Base-by-base conservation (phyloP, 1,284 basidiomycete species). In the Malassezia cuniculi region DNA sequence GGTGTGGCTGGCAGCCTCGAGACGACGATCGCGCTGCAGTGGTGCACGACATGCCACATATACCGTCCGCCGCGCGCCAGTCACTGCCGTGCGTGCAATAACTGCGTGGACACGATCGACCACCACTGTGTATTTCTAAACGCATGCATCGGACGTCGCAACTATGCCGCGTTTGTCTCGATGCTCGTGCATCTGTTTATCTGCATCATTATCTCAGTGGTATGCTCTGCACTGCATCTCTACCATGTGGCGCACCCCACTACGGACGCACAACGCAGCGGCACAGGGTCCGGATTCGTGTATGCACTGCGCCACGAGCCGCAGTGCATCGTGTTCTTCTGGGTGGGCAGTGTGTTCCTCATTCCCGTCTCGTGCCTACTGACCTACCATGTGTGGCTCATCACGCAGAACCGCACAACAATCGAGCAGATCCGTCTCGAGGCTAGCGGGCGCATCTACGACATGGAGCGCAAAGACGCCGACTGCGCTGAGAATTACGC, bases 81-180 rank as follows among this genome's bases (percentile, higher is more conserved):
- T 19, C 66, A 68, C 34, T 68, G 66, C 34, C 41, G 66, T 8
- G 48, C 60, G 2, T 68, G 66, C 47, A 60, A 68, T 29, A 64
- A 63, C 38, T 68, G 66, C 37, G 59, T 68, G 6, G 61, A 66
- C 19, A 53, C 53, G 27, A 59, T 68, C 32, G 65, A 68, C 32
- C 66, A 68, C 42, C 66, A 68, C 36, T 68, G 66, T 41, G 61
- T 56, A 18, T 68, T 64, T 26, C 50, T 68, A 15, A 68, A 68
- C 45, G 60, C 53, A 14, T 68, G 66, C 33, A 60, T 68, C 20
- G 66, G 62, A 1, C 46, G 57, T 5, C 40, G 66, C 10, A 68
- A 68, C 47, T 68, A 68, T 36, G 45, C 56, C n/a, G 31, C 50
- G 3, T 68, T 67, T 31, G 53, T 64, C 39, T 54, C 54, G 8